Evolutionary conservation across 169 alveolate genomes (phyloP).

Genomic region (Eimeria praecox): DNA sequence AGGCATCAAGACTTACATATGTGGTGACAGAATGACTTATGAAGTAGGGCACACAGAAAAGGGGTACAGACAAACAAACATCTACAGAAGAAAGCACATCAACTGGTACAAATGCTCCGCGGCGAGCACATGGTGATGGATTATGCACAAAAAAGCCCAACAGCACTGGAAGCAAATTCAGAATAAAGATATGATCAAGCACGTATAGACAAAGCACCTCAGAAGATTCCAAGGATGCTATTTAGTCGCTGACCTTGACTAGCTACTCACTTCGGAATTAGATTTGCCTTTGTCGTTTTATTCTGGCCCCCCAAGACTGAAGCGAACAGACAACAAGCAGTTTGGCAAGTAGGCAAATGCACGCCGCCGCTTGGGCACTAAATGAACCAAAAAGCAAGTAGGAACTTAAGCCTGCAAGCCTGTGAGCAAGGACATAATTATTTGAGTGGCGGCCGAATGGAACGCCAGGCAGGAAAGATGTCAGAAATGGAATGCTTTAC

Average conservation of each 20-base stretch:
- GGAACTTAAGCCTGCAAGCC: neutral
- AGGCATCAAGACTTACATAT: neutral
- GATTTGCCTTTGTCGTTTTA: constrained; percentile 61
- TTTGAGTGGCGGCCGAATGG: neutral
- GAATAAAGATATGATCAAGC: neutral
- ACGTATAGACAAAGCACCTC: neutral
- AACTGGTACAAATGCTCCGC: neutral
- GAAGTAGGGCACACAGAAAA: neutral
- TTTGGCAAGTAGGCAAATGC: neutral
- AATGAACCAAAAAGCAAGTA: neutral
- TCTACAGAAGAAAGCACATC: neutral
- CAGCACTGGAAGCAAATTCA: neutral
- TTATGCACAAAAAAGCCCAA: neutral
- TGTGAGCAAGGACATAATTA: neutral
- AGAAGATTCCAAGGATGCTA: neutral
- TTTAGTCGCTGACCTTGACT: neutral
- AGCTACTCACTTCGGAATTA: constrained; percentile 77
- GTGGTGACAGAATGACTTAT: neutral
- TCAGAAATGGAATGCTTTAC: neutral
- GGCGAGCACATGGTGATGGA: neutral
- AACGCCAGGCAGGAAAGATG: neutral
- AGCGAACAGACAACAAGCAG: neutral
- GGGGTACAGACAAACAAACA: neutral
- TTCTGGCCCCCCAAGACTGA: constrained; percentile 74
- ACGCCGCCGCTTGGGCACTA: neutral